phyloP scores from a whole-genome alignment of 2,329 filamentous ascomycete species.

The Alternaria sp. region DNA sequence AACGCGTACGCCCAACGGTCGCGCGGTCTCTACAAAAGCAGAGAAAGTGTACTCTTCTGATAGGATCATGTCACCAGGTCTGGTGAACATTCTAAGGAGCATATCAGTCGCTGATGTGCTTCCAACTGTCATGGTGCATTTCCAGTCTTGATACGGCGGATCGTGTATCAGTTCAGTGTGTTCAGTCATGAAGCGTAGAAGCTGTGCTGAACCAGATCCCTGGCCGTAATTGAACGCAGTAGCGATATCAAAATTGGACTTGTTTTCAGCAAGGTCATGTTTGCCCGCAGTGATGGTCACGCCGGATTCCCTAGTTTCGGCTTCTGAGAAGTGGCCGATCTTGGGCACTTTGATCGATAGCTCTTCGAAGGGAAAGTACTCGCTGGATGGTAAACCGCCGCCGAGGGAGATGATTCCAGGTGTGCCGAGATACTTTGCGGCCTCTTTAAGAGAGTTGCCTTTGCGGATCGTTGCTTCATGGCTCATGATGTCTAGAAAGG shows the following conservation, averaged over 20 bases:
- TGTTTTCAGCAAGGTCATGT: constrained; percentile 77
- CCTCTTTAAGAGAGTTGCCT: constrained; percentile 76
- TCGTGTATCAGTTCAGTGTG: constrained; percentile 91
- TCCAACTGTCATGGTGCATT: constrained; percentile 81
- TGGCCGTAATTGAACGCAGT: constrained; percentile 95
- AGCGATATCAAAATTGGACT: constrained; percentile 75
- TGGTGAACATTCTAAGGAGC: constrained; percentile 81
- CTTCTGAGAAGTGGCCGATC: constrained; percentile 74
- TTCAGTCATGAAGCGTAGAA: constrained; percentile 91
- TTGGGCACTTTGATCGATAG: constrained; percentile 77
- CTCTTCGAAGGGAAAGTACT: constrained; percentile 91
- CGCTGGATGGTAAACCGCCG: constrained; percentile 85
- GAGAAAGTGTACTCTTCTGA: constrained; percentile 94
- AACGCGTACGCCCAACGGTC: constrained; percentile 69
- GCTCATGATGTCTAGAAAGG: constrained; percentile 52
- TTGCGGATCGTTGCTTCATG: constrained; percentile 64
- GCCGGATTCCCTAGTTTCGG: constrained; percentile 69
- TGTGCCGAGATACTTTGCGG: constrained; percentile 79
- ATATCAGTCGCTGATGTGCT: constrained; percentile 89
- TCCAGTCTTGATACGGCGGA: constrained; percentile 92
- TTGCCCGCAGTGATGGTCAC: constrained; percentile 76
- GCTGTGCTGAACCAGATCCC: constrained; percentile 82
- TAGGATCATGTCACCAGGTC: constrained; percentile 78
- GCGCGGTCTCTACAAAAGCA: constrained; percentile 73
- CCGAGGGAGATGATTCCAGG: constrained; percentile 91